A percentile compares a stretch with the other conserved stretches of the same genome.
phyloP scores from a whole-genome alignment of 192 early-diverging fungal genomes.

The Entophlyctis luteolus region DNA sequence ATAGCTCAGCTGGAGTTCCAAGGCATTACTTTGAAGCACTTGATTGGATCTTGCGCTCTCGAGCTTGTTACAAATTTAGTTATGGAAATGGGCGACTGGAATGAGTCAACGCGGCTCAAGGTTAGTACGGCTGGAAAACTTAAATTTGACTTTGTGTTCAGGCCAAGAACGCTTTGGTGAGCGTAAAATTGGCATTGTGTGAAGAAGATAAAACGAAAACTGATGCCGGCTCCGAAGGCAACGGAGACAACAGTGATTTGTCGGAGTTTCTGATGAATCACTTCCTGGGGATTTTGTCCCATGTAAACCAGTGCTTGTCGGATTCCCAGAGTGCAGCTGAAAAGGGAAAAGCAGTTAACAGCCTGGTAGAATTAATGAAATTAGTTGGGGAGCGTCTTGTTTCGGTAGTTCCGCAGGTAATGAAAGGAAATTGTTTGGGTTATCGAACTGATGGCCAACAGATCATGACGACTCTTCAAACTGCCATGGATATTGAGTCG shows the following conservation, averaged over 20 bases:
- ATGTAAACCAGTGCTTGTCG: constrained; percentile 31
- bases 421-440: neutral
- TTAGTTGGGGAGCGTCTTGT: constrained; percentile 28
- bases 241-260: neutral
- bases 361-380: constrained; percentile 33
- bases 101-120: constrained; percentile 5
- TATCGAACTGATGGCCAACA: constrained; percentile 2
- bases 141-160: neutral
- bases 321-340: constrained; percentile 11
- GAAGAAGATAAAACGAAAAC: neutral
- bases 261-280: constrained; percentile 32
- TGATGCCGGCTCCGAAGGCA: neutral
- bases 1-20: constrained; percentile 11
- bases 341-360: constrained; percentile 24
- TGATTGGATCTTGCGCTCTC: constrained; percentile 22
- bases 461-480: constrained; percentile 44
- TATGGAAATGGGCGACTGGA: constrained; percentile 33
- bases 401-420: constrained; percentile 36
- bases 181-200: neutral
- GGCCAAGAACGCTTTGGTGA: constrained; percentile 28
- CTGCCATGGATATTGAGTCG: constrained; percentile 25
- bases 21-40: neutral
- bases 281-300: constrained; percentile 35
- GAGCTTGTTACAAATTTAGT: constrained; percentile 29
- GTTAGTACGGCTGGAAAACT: neutral